These are phyloP conservation scores for Trichoderma breve DNA, from an alignment of 2,329 filamentous ascomycete species.

Conservation along the genomic window DNA sequence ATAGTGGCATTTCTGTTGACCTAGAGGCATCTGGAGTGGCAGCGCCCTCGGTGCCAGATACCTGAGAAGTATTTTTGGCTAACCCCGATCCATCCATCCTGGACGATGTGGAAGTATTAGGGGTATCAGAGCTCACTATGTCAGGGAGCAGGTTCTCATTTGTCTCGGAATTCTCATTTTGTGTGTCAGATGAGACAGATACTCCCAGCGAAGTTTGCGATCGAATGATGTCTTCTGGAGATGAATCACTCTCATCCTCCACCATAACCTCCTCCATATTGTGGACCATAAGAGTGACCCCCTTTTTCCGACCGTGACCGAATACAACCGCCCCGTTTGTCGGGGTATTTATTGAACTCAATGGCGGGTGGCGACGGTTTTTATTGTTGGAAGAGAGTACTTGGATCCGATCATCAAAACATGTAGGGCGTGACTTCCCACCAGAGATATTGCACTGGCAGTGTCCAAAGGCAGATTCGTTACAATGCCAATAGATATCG, in stretches of 20 bases:
- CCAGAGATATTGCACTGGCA: background rate
- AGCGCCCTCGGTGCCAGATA: background rate
- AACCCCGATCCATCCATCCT: background rate
- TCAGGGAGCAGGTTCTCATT: background rate
- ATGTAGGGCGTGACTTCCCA: background rate
- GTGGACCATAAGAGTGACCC: too few relatives aligned
- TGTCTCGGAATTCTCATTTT: background rate
- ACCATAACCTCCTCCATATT: too few relatives aligned
- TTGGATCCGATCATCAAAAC: background rate
- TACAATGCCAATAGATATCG: background rate
- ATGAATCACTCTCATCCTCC: too few relatives aligned
- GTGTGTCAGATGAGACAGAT: too few relatives aligned
- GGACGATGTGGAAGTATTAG: too few relatives aligned
- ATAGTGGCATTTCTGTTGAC: background rate
- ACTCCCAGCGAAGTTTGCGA: background rate
- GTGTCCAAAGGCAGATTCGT: background rate
- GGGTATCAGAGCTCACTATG: background rate
- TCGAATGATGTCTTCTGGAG: background rate
- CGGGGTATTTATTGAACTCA: background rate
- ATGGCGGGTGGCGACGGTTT: background rate
- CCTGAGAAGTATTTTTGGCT: too few relatives aligned
- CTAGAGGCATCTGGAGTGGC: background rate
- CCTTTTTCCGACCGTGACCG: background rate
- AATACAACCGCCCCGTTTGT: background rate
- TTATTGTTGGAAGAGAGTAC: background rate